A percentile compares a stretch with the other conserved stretches of the same genome.
These are phyloP conservation scores for Fusarium sp. DNA, from an alignment of 2,329 filamentous ascomycete genomes.

Conservation along the genomic window DNA sequence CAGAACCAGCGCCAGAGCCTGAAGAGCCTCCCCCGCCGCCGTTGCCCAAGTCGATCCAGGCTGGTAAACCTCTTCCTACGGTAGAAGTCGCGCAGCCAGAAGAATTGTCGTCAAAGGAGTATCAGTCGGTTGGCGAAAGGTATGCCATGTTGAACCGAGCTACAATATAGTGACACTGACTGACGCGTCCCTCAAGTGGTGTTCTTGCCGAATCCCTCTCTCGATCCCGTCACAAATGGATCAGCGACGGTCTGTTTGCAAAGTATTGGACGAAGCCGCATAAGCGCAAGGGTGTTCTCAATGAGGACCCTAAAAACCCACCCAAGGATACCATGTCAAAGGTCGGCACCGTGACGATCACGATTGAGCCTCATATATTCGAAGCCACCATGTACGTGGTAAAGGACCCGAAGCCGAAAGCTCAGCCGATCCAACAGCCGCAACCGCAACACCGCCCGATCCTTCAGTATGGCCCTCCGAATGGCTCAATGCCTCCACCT, in stretches of 20 bases:
- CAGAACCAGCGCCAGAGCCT: conserved; percentile 45
- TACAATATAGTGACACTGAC: conserved; percentile 31
- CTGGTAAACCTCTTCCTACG: conserved; percentile 78
- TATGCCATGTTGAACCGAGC: conserved; percentile 48
- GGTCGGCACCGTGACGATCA: conserved; percentile 79
- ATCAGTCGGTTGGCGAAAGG: conserved; percentile 81
- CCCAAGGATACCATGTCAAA: conserved; percentile 78
- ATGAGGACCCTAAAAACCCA: conserved; percentile 75
- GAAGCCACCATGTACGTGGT: conserved; percentile 80
- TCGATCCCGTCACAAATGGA: conserved; percentile 80
- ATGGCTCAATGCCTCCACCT: conserved; percentile 70
- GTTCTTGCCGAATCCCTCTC: conserved; percentile 79
- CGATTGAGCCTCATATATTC: conserved; percentile 83
- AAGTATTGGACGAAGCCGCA: conserved; percentile 81
- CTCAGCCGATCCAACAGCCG: conserved; percentile 53
- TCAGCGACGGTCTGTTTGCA: conserved; percentile 78
- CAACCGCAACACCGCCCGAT: conserved; percentile 62
- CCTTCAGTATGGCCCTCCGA: conserved; percentile 74
- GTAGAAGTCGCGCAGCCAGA: conserved; percentile 75
- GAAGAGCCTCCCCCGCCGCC: conserved; percentile 53
- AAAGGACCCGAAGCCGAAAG: conserved; percentile 69
- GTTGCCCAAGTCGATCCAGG: conserved; percentile 72
- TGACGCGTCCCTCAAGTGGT: conserved; percentile 63
- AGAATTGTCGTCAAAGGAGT: conserved; percentile 73
- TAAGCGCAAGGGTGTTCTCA: conserved; percentile 74